A percentile compares a stretch with the other conserved stretches of the same genome.
These are phyloP conservation scores for Verticillium dahliae DNA, from an alignment of 2,329 filamentous ascomycete genomes.

Conservation along the genomic window DNA sequence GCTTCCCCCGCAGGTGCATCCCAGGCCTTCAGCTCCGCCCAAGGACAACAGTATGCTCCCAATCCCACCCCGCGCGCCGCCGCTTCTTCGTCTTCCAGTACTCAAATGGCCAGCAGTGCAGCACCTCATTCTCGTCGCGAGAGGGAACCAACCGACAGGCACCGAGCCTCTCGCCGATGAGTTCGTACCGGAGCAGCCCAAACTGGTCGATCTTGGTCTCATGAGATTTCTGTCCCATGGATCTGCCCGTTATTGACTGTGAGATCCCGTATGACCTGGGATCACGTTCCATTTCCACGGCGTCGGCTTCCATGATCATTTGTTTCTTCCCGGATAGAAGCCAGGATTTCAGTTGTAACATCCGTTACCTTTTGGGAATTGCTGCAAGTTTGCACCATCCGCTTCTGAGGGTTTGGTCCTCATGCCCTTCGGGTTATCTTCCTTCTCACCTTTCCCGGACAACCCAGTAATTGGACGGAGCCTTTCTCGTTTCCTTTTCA, in stretches of 20 bases:
- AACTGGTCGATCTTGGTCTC: slow-evolving; percentile 6
- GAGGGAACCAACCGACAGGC: slow-evolving; percentile 32
- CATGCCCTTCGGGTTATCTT: background rate
- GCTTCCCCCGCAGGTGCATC: slow-evolving; percentile 45
- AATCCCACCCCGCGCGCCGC: slow-evolving; percentile 31
- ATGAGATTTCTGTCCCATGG: slow-evolving; percentile 11
- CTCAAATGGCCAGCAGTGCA: slow-evolving; percentile 30
- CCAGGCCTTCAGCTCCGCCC: slow-evolving; percentile 19
- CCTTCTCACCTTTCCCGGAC: slow-evolving; percentile 2
- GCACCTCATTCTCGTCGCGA: slow-evolving; percentile 25
- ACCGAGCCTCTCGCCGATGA: slow-evolving; percentile 28
- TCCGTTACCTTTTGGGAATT: slow-evolving; percentile 4
- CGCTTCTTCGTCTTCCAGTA: slow-evolving; percentile 25
- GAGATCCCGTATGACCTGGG: slow-evolving; percentile 9
- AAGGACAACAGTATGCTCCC: slow-evolving; percentile 47
- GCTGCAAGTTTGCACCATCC: slow-evolving; percentile 12
- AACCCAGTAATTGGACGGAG: background rate
- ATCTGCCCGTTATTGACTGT: slow-evolving; percentile 9
- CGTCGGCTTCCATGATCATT: slow-evolving; percentile 11
- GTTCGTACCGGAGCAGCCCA: slow-evolving; percentile 2
- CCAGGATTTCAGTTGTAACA: slow-evolving; percentile 3
- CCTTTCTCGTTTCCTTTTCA: background rate
- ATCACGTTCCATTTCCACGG: slow-evolving; percentile 10
- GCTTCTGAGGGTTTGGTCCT: slow-evolving; percentile 3
- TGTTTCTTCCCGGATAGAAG: slow-evolving; percentile 5